These are phyloP conservation scores for Fagopyrum esculentum DNA, from an alignment of 148 eudicot species.

Conservation along the genomic window DNA sequence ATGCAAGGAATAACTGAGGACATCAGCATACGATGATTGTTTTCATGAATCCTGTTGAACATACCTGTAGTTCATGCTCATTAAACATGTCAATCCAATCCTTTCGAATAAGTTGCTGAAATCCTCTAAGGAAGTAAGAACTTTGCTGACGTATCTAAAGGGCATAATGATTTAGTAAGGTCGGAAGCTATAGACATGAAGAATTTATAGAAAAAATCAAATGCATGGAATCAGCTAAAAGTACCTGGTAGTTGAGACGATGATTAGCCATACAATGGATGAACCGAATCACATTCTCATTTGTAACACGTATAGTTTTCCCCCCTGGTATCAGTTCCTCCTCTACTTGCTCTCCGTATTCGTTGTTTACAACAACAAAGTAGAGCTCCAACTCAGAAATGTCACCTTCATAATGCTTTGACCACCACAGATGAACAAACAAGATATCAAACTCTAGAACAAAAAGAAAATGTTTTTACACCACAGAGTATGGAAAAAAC, in stretches of 20 bases:
- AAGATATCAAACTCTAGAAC: slow-evolving; percentile 1
- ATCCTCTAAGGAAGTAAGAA: slow-evolving; percentile 74
- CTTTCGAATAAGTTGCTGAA: slow-evolving; percentile 83
- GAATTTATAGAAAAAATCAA: background rate
- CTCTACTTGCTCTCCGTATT: slow-evolving; percentile 92
- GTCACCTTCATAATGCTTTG: slow-evolving; percentile 80
- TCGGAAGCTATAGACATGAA: background rate
- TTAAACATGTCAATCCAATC: slow-evolving; percentile 99
- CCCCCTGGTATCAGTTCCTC: slow-evolving; percentile 88
- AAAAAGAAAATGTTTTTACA: background rate
- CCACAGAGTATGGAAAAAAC: background rate
- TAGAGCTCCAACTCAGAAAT: slow-evolving; percentile 75
- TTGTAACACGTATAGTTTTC: slow-evolving; percentile 69
- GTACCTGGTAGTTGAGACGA: slow-evolving; percentile 89
- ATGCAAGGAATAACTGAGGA: background rate
- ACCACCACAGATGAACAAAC: slow-evolving; percentile 11
- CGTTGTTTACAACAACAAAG: slow-evolving; percentile 86
- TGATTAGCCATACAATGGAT: slow-evolving; percentile 86
- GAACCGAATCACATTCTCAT: slow-evolving; percentile 80
- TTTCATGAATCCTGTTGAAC: background rate
- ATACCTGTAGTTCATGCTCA: slow-evolving; percentile 98
- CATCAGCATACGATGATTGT: background rate
- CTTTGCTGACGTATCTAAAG: slow-evolving; percentile 96
- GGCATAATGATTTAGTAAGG: slow-evolving; percentile 1
- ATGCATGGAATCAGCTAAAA: background rate